phyloP scores from a whole-genome alignment of 805 yeast genomes.

The Hanseniaspora valbyensis region DNA sequence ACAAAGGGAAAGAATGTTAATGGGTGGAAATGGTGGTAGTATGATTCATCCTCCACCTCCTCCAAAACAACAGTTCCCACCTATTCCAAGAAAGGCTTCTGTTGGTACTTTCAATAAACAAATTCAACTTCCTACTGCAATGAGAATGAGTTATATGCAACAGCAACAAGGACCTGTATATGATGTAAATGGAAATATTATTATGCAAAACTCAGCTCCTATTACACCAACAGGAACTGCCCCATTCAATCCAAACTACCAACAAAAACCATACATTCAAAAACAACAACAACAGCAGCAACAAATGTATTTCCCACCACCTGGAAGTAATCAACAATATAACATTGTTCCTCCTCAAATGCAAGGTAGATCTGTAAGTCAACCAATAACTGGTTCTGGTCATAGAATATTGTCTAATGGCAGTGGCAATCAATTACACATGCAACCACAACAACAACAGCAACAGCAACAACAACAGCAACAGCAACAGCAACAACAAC shows the following conservation, averaged over 20 bases:
- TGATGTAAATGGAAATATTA: not conserved
- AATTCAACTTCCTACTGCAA: not conserved
- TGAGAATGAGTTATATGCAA: not conserved
- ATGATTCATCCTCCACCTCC: conserved; percentile 2
- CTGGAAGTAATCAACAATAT: not conserved
- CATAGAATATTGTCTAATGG: not conserved
- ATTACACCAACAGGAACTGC: not conserved
- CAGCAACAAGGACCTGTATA: not conserved
- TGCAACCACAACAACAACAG: conserved; percentile 1
- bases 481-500: conserved; percentile 8
- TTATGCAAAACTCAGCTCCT: not conserved
- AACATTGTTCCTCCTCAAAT: not conserved
- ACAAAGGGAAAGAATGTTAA: conserved; percentile 25
- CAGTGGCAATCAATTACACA: not conserved
- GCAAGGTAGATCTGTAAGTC: conserved; percentile 4
- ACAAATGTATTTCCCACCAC: not conserved
- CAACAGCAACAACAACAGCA: not conserved
- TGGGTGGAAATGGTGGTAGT: not conserved
- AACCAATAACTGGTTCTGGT: not conserved
- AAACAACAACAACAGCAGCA: conserved; percentile 11
- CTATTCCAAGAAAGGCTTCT: conserved; percentile 21
- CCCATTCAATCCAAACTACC: not conserved
- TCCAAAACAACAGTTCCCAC: conserved; percentile 16
- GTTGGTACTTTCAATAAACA: conserved; percentile 1
- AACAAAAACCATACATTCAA: not conserved